Base-by-base conservation (phyloP, 1,284 basidiomycete genomes). In the Austroboletus rostrupii region DNA sequence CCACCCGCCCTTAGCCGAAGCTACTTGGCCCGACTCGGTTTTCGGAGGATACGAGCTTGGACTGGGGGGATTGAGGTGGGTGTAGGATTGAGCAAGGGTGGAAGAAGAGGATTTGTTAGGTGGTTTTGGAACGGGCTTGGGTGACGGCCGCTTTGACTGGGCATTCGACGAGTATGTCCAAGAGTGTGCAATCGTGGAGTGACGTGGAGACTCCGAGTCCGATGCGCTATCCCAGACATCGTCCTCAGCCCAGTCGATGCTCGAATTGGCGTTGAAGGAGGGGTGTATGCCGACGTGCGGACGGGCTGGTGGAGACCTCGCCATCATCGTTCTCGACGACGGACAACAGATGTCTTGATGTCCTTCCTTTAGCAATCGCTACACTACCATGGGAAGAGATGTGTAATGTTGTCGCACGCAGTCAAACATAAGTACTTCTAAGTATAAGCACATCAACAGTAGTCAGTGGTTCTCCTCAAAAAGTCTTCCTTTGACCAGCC, bases 201-300 rank as follows among this genome's bases (percentile, higher is more conserved):
- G 78, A 55, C 72, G 66, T 41, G 80, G 77, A 38, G 82, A 81
- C 65, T 92, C 91, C 41, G 85, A 83, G 69, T 93, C 91, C 4
- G 90, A 92, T 49, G 78, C 78, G 58, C 85, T 88, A 72, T 94
- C 91, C 91, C 92, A 94, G 41, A 85, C 90, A 66, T 94, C 91
- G 58, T 94, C 91, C 65, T 90, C 87, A 12, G 72, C 85, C 86
- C 87, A 87, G 50, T 88, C 83, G 52, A 65, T 62, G 60, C 54
- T 74, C 70, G 52, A 69, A 58, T 38, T 72, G 64, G 60, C 77
- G 79, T 61, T 78, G 76, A 58, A 69, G 14, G 80, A 75, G 5
- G 82, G 72, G 53, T 80, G 78, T 43, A 88, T 72, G 43, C 77
- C 83, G 54, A 87, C 80, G 68, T 90, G 87, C 41, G 88, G 87